Evolutionary conservation across 371 early-diverging fungal species (phyloP), one percentile per base, ranked within the genome.

Genomic region (Capniomyces stellatus): DNA sequence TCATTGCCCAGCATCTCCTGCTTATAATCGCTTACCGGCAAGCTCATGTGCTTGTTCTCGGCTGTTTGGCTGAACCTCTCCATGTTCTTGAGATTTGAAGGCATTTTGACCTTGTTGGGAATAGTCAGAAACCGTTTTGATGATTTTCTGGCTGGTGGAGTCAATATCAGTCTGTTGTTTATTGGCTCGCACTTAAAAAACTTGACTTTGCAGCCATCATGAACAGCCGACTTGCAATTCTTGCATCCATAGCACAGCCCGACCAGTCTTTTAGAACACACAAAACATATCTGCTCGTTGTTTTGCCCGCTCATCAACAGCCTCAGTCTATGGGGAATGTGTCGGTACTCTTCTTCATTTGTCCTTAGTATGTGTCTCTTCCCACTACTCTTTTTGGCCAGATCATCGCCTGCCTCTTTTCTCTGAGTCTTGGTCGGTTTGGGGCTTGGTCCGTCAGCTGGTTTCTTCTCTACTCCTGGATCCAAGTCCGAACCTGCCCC

Each of bases 91-190:
- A n/a, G n/a, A n/a, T n/a, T n/a, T n/a, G n/a, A n/a, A n/a, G n/a
- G n/a, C n/a, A n/a, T n/a, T n/a, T n/a, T n/a, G n/a, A n/a, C n/a
- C n/a, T n/a, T n/a, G n/a, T n/a, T n/a, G n/a, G n/a, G n/a, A n/a
- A n/a, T n/a, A n/a, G n/a, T n/a, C n/a, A n/a, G n/a, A n/a, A n/a
- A 49, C n/a, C 49, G 25, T 29, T 49, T 49, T 8, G 49, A 49
- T 27, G 49, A 49, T 49, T 27, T 49, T 49, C 49, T 49, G n/a
- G n/a, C 8, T 24, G 49, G 49, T 24, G 49, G 49, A 6, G 28
- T n/a, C n/a, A 49, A 18, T 4, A 28, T 29, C 28, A 25, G n/a
- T 8, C 29, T 18, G 3, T n/a, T 27, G 3, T 25, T 27, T 4
- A 27, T 8, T 4, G 49, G 28, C n/a, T 25, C 28, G 30, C 49